These are phyloP conservation scores for Pseudogymnoascus sp. DNA, from an alignment of 2,329 filamentous ascomycete genomes.

Conservation along the genomic window DNA sequence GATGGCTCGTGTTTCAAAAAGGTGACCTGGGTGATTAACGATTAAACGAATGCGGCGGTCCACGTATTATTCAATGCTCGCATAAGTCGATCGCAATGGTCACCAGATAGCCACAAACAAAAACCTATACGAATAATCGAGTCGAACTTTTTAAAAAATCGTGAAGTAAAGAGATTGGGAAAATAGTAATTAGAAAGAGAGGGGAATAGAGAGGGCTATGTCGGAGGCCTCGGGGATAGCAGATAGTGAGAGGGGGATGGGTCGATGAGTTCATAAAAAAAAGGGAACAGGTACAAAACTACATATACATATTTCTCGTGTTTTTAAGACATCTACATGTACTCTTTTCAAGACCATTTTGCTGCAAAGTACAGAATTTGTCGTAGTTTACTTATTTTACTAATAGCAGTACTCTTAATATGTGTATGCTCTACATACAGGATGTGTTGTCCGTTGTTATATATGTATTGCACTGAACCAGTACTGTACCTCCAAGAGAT, in stretches of 20 bases:
- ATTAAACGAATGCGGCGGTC: conserved; percentile 1
- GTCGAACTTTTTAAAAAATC: not conserved
- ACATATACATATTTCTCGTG: not conserved
- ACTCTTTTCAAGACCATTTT: not conserved
- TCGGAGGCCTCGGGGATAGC: not conserved
- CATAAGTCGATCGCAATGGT: not conserved
- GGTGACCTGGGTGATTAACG: conserved; percentile 6
- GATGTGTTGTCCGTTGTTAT: not conserved
- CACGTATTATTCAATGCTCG: not conserved
- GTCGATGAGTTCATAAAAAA: not conserved
- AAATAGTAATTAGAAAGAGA: not conserved
- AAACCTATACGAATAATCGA: not conserved
- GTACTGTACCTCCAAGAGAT: not conserved
- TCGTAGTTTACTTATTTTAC: conserved; percentile 3
- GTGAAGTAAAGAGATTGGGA: not conserved
- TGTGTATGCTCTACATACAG: not conserved
- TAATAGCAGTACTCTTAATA: not conserved
- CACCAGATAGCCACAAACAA: not conserved
- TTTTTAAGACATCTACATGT: conserved; percentile 5
- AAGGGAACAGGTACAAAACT: not conserved
- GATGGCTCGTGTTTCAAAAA: conserved; percentile 6
- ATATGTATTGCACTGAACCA: not conserved
- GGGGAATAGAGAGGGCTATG: conserved; percentile 1
- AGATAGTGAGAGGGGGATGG: not conserved
- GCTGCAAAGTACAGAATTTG: not conserved